Percentiles rank a stretch among this genome's conserved stretches.
phyloP scores from a whole-genome alignment of 345 rosid genomes.

The Erucastrum elatum region DNA sequence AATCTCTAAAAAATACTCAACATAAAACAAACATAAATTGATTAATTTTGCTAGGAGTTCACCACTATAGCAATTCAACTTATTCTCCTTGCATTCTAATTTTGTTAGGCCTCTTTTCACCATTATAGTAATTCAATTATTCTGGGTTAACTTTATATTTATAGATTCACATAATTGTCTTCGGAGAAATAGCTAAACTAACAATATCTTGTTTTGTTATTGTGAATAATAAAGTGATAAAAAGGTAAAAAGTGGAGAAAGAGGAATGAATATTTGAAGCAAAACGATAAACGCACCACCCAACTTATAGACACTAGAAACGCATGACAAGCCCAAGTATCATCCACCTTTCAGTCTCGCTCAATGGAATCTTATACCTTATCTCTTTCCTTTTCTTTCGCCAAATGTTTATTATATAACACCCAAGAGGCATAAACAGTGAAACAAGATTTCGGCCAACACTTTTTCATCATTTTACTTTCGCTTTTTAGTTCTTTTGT shows the following conservation, averaged over 20 bases:
- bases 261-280: constrained; percentile 22
- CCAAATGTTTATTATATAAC: constrained; percentile 15
- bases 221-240: constrained; percentile 25
- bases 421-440: constrained; percentile 16
- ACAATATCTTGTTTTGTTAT: not conserved
- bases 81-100: not conserved
- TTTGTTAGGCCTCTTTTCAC: not conserved
- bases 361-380: constrained; percentile 42
- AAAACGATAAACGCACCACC: constrained; percentile 38
- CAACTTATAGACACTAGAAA: constrained; percentile 35
- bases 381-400: constrained; percentile 28
- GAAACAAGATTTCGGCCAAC: not conserved
- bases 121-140: not conserved
- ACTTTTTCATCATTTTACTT: constrained; percentile 24
- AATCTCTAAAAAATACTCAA: not conserved
- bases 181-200: not conserved
- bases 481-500: not conserved
- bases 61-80: constrained; percentile 15
- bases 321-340: constrained; percentile 36
- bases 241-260: constrained; percentile 23
- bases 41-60: constrained; percentile 21
- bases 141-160: not conserved
- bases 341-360: constrained; percentile 40
- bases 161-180: not conserved
- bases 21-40: not conserved